Base-by-base conservation (phyloP, 2,329 filamentous ascomycete genomes). In the Beauveria sp. region DNA sequence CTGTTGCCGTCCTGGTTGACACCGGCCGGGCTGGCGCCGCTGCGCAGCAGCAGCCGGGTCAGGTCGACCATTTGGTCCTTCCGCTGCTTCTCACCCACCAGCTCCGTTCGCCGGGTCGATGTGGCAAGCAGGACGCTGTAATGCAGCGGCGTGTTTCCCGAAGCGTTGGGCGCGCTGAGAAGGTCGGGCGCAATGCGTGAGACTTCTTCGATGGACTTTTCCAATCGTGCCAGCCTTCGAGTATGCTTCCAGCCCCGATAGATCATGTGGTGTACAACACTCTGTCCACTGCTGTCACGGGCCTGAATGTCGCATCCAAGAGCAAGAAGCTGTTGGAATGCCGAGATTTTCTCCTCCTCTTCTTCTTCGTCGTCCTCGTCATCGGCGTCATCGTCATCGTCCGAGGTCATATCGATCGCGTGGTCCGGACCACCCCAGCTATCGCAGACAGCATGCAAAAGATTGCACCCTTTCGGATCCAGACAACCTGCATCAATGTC, bases 131-230 rank as follows among this genome's bases (percentile, higher is more conserved):
- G 9, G 3, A 28, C 40, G 40, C 57, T 53, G 26, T 60, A 62
- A 31, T 62, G 60, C 16, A 62, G 18, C 5, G 60, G 51, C 3
- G 60, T 56, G 34, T 53, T 56, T 10, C 51, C 60, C 5, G 48
- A 40, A 18, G 46, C 40, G 10, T 52, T 52, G 14, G 38, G 38
- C n/a, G 38, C 40, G 24, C 26, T 46, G 48, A 60, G 48, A 8
- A 60, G 40, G 8, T 60, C 28, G 5, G 57, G 57, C 9, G 48
- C 38, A 28, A 60, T 20, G 14, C 26, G 48, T 24, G 38, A 18
- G 34, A 60, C 12, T 5, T 46, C 48, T 1, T 24, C 24, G 2
- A 60, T 18, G n/a, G 49, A 52, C 16, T 53, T 51, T 24, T 59
- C 22, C 24, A 59, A 8, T 18, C 56, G 34, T 51, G 12, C 26